These are phyloP conservation scores for Penicillium atrosanguineum DNA, from an alignment of 495 filamentous ascomycete species.

Conservation along the genomic window DNA sequence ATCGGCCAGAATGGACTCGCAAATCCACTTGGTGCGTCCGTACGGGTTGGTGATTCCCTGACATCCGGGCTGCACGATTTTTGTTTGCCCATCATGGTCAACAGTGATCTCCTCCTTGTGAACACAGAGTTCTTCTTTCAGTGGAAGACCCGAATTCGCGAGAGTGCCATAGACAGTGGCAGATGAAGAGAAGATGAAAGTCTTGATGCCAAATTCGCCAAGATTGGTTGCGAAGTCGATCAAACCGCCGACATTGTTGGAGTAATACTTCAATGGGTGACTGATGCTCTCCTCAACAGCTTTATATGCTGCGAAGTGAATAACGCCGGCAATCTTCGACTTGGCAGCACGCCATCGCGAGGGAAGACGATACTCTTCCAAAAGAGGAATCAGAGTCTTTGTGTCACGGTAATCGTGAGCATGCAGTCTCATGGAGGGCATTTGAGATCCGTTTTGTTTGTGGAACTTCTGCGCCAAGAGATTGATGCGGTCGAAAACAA, in stretches of 20 bases:
- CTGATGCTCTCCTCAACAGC: constrained; percentile 53
- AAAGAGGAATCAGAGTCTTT: constrained; percentile 35
- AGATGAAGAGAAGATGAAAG: constrained; percentile 65
- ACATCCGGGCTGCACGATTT: constrained; percentile 38
- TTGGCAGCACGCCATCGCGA: constrained; percentile 38
- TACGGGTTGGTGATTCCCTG: constrained; percentile 63
- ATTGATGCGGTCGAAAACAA: constrained; percentile 52
- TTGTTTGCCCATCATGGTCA: constrained; percentile 30
- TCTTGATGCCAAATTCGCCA: constrained; percentile 58
- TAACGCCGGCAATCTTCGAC: constrained; percentile 57
- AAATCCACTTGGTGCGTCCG: constrained; percentile 65
- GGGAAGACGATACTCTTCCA: constrained; percentile 36
- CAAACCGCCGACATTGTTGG: constrained; percentile 65
- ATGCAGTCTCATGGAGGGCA: constrained; percentile 55
- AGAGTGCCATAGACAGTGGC: constrained; percentile 63
- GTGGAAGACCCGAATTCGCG: constrained; percentile 50
- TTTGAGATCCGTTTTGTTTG: constrained; percentile 35
- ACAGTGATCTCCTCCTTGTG: constrained; percentile 46
- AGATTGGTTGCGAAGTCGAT: constrained; percentile 56
- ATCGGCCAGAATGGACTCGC: constrained; percentile 63
- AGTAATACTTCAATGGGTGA: constrained; percentile 59
- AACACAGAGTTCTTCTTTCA: constrained; percentile 59
- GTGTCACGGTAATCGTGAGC: constrained; percentile 57
- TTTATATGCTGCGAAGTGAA: constrained; percentile 65
- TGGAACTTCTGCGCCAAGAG: constrained; percentile 50